phyloP scores from a whole-genome alignment of 2,329 filamentous ascomycete genomes.

The Pyrenophora teres region DNA sequence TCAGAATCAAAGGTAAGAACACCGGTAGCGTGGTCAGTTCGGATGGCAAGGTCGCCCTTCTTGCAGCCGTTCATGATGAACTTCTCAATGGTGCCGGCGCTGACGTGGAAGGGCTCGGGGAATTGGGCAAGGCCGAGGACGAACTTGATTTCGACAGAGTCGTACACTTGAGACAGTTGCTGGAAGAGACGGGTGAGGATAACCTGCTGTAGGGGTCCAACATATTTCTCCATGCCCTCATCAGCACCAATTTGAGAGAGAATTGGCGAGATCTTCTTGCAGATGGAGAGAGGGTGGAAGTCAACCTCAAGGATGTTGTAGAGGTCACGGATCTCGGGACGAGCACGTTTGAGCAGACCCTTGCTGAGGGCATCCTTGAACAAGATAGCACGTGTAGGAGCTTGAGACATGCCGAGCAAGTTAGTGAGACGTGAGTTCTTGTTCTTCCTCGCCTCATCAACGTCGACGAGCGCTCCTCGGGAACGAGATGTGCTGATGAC shows the following conservation, averaged over 20 bases:
- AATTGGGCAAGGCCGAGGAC: slow-evolving; percentile 93
- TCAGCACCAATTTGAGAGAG: slow-evolving; percentile 90
- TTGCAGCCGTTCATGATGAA: slow-evolving; percentile 99
- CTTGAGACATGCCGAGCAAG: slow-evolving; percentile 87
- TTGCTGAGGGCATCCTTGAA: slow-evolving; percentile 98
- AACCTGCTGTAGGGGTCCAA: slow-evolving; percentile 93
- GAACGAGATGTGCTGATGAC: slow-evolving; percentile 99
- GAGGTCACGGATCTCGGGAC: slow-evolving; percentile 92
- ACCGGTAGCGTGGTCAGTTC: slow-evolving; percentile 92
- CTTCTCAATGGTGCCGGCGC: slow-evolving; percentile 90
- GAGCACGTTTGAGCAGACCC: slow-evolving; percentile 87
- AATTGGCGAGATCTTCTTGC: slow-evolving; percentile 98
- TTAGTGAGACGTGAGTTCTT: slow-evolving; percentile 98
- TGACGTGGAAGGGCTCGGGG: slow-evolving; percentile 94
- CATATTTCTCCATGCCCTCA: slow-evolving; percentile 96
- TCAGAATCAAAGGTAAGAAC: slow-evolving; percentile 97
- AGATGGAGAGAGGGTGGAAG: slow-evolving; percentile 98
- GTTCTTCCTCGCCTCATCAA: slow-evolving; percentile 96
- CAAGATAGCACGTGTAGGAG: slow-evolving; percentile 84
- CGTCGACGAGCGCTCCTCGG: slow-evolving; percentile 92
- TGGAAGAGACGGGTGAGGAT: slow-evolving; percentile 98
- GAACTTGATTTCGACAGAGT: slow-evolving; percentile 92
- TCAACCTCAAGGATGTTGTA: slow-evolving; percentile 99
- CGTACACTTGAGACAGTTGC: slow-evolving; percentile 98
- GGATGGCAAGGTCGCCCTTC: slow-evolving; percentile 96